Percentiles rank a stretch among this genome's conserved stretches.
These are phyloP conservation scores for Fusarium concolor DNA, from an alignment of 2,329 filamentous ascomycete genomes.

Conservation along the genomic window DNA sequence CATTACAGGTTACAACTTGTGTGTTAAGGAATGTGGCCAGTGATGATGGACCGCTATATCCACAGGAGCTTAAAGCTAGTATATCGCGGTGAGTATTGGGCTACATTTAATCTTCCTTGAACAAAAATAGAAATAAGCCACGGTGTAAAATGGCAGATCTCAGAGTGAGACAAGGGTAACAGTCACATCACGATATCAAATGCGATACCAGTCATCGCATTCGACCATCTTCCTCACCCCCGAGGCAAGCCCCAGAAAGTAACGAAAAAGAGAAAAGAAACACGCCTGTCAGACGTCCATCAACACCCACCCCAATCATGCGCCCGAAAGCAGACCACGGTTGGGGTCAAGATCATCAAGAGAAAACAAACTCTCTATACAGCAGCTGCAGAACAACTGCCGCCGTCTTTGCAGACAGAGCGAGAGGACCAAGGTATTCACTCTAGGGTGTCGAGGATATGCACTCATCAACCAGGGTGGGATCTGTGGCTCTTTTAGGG, in stretches of 20 bases:
- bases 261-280: conserved; percentile 67
- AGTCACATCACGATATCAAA: not conserved
- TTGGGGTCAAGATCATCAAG: conserved; percentile 91
- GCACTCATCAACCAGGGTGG: conserved; percentile 64
- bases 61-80: conserved; percentile 61
- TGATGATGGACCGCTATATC: conserved; percentile 77
- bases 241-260: conserved; percentile 57
- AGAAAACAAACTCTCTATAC: conserved; percentile 78
- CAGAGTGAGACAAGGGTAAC: conserved; percentile 81
- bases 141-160: conserved; percentile 72
- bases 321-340: conserved; percentile 80
- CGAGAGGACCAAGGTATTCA: conserved; percentile 46
- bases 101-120: conserved; percentile 65
- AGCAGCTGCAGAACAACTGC: conserved; percentile 55
- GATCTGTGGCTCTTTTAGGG: conserved; percentile 91
- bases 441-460: conserved; percentile 78
- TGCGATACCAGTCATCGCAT: not conserved
- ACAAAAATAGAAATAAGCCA: conserved; percentile 85
- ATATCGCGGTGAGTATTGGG: conserved; percentile 78
- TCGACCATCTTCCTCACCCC: conserved; percentile 62
- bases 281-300: conserved; percentile 88
- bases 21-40: conserved; percentile 62
- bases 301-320: conserved; percentile 81
- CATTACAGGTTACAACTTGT: not conserved
- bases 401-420: conserved; percentile 65